phyloP scores from a whole-genome alignment of 768 basidiomycete genomes.

The Hypsizygus marmoreus region DNA sequence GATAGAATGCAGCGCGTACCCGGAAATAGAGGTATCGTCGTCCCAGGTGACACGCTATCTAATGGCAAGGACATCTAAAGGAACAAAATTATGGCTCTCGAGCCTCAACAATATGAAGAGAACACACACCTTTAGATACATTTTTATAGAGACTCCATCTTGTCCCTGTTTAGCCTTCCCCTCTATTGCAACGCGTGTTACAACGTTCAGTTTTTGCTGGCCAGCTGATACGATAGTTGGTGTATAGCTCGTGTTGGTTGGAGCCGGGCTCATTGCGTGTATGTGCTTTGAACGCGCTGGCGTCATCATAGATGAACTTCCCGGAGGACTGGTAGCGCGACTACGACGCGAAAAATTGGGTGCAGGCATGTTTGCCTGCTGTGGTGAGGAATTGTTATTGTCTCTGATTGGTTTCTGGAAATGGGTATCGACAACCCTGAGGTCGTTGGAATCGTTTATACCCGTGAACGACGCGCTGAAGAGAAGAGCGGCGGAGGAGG shows the following conservation, averaged over 20 bases:
- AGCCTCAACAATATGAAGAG: not conserved
- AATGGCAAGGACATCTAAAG: conserved; percentile 66
- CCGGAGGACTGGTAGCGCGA: conserved; percentile 13
- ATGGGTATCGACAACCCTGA: no score
- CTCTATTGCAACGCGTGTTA: conserved; percentile 73
- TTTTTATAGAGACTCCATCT: conserved; percentile 67
- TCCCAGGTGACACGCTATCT: conserved; percentile 65
- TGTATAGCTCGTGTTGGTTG: conserved; percentile 40
- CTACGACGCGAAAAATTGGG: conserved; percentile 14
- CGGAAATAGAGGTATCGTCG: conserved; percentile 70
- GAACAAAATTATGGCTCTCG: not conserved
- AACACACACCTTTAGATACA: conserved; percentile 72
- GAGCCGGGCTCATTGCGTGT: conserved; percentile 19
- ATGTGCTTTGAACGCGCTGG: conserved; percentile 17
- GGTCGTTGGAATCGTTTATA: not conserved
- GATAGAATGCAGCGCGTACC: conserved; percentile 41
- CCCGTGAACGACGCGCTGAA: not conserved
- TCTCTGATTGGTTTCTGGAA: no score
- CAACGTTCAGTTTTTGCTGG: conserved; percentile 60
- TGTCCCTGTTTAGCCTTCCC: conserved; percentile 68
- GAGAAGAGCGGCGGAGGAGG: conserved; percentile 1
- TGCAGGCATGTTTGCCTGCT: conserved; percentile 10
- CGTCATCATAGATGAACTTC: conserved; percentile 7
- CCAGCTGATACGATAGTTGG: conserved; percentile 48
- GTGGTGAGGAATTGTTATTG: not conserved